Evolutionary conservation across 129 eudicot genomes (phyloP).

Genomic region (Silybum marianum): DNA sequence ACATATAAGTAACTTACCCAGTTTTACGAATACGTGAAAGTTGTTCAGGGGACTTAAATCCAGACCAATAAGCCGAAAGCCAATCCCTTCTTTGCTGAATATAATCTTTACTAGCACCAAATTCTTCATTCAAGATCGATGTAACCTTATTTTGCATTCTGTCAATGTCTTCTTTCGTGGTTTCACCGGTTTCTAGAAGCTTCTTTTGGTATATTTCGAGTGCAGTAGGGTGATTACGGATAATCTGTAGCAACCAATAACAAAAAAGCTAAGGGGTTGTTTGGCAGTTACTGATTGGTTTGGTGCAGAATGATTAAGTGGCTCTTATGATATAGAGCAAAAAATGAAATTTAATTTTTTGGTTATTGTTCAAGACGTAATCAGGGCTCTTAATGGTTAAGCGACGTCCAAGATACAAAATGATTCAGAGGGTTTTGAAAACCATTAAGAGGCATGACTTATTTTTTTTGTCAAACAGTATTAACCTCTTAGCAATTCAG

Average conservation of each 20-base stretch:
- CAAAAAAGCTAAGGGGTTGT: no score
- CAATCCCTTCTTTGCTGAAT: conserved; percentile 75
- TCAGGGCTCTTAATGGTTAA: no score
- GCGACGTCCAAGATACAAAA: no score
- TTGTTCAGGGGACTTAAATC: conserved; percentile 95
- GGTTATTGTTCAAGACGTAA: no score
- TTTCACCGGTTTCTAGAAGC: conserved; percentile 71
- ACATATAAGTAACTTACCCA: conserved; percentile 54
- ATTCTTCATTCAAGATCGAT: conserved; percentile 86
- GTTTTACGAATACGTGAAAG: conserved; percentile 92
- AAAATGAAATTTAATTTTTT: no score
- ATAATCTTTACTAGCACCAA: conserved; percentile 81
- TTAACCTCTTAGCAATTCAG: no score
- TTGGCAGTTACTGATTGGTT: no score
- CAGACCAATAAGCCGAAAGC: conserved; percentile 97
- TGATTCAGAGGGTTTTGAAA: no score
- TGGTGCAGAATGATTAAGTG: no score
- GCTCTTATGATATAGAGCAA: no score
- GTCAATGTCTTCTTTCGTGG: conserved; percentile 71
- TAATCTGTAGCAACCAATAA: conserved; percentile 51
- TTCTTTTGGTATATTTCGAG: conserved; percentile 76
- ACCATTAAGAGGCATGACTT: no score
- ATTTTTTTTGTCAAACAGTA: no score
- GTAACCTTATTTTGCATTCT: conserved; percentile 68
- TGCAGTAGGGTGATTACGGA: conserved; percentile 80